phyloP scores from a whole-genome alignment of 441 rosid genomes.

The Aquilaria agallochum region DNA sequence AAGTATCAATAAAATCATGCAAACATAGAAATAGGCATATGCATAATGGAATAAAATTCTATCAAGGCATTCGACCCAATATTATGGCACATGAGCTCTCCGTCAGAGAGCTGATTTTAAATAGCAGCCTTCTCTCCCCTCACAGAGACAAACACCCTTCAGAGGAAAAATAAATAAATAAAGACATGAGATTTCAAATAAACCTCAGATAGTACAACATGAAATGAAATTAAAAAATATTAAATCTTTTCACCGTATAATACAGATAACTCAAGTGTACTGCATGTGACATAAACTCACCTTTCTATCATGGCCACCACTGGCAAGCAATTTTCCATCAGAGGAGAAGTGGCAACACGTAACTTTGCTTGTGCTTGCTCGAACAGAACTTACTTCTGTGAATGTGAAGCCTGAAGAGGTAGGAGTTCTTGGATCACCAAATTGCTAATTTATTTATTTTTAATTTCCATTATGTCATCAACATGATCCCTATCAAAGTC shows the following conservation, averaged over 20 bases:
- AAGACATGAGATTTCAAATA: background rate
- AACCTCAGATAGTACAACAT: background rate
- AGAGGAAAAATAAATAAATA: background rate
- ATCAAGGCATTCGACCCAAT: no score
- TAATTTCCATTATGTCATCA: slow-evolving; percentile 4
- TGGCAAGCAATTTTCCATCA: slow-evolving; percentile 70
- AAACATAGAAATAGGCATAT: background rate
- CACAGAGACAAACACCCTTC: background rate
- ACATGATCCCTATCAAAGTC: background rate
- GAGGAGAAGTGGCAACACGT: slow-evolving; percentile 75
- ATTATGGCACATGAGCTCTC: no score
- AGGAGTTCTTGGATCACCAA: no score
- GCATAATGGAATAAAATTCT: background rate
- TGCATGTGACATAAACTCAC: slow-evolving; percentile 17
- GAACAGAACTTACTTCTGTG: slow-evolving; percentile 39
- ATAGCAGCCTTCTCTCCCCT: background rate
- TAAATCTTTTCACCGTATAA: background rate
- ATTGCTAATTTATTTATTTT: background rate
- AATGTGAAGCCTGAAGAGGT: slow-evolving; percentile 38
- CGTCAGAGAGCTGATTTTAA: no score
- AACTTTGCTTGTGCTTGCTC: slow-evolving; percentile 39
- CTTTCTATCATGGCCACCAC: slow-evolving; percentile 70
- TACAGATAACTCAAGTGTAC: background rate
- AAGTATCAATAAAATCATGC: slow-evolving; percentile 6
- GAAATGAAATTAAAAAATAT: background rate